Percentiles rank a stretch among this genome's conserved stretches.
Evolutionary conservation across 1,284 basidiomycete species (phyloP).

Genomic region (Exobasidium rhododendri): DNA sequence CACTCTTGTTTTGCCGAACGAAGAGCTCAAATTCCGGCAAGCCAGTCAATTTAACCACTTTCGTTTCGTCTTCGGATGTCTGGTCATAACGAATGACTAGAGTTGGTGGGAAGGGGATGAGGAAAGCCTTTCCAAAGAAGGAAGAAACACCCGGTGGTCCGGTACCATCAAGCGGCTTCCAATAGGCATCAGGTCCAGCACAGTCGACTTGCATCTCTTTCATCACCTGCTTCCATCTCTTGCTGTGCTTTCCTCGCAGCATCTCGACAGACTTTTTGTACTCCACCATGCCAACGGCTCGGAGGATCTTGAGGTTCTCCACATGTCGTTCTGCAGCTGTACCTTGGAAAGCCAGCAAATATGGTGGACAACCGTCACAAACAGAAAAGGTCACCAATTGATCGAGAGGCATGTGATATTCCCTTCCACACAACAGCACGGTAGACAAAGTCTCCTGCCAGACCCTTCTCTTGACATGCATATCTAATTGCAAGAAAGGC

Average conservation of each 20-base stretch:
- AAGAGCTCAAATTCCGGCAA: conserved; percentile 64
- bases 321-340: conserved; percentile 71
- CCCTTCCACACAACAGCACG: conserved; percentile 64
- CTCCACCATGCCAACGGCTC: conserved; percentile 33
- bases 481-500: conserved; percentile 67
- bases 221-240: conserved; percentile 23
- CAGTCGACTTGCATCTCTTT: conserved; percentile 34
- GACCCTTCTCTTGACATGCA: conserved; percentile 70
- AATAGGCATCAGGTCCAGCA: conserved; percentile 46
- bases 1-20: conserved; percentile 65
- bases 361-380: conserved; percentile 68
- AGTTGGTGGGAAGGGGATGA: conserved; percentile 72
- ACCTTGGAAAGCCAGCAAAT: conserved; percentile 67
- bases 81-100: conserved; percentile 69
- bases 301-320: conserved; percentile 71
- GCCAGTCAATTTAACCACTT: conserved; percentile 59
- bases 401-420: conserved; percentile 64
- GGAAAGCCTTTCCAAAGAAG: conserved; percentile 64
- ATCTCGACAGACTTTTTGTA: conserved; percentile 25
- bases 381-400: conserved; percentile 66
- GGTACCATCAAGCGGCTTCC: conserved; percentile 22
- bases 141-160: conserved; percentile 35
- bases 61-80: conserved; percentile 55
- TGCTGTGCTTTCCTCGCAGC: conserved; percentile 20
- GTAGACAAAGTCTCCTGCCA: conserved; percentile 76